Evolutionary conservation across 164 flowering plant genomes (phyloP), one percentile per base, ranked within the genome.

Genomic region (Taxillus chinensis): DNA sequence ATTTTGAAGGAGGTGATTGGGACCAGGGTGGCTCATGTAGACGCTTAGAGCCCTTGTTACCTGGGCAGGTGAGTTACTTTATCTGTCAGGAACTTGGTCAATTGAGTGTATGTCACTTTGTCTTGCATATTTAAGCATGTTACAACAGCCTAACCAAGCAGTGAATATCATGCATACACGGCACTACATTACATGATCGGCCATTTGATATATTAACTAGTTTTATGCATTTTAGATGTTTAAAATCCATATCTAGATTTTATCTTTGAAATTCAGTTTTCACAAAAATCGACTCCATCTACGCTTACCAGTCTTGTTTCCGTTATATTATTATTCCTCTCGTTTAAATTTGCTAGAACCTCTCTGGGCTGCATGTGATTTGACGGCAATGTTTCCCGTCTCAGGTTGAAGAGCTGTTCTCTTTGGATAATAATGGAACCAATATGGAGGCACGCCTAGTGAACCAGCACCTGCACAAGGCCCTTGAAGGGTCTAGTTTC

Each of bases 1-100:
- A 93, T 80, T 93, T 93, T 78, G 97, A 90, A 80, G 97, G 98
- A 61, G 97, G 99, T 74, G 97, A 93, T 59, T 93, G 99, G 99
- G 78, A 93, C 68, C 87, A 87, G 73, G 97, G 96, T 65, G 99
- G 96, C 67, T 83, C 96, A 41, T 93, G 99, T 66, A 79, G 59
- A 45, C 86, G 87, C 4, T 41, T 57, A 37, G 69, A 78, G 67
- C 97, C 99, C 68, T 70, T 90, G 69, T 59, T 52, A 17, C 76
- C 78, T 8, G 76, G 78, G 59, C 73, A 87, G 82, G 99, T 93
- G 64, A 67, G 67, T 63, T 2, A 10, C 10, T 13, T 5, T 13
- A 3, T 58, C 6, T 7, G 8, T 57, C 39, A 14, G 38, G 45
- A n/a, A 52, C 15, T 39, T 37, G 6, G 5, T 57, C 9, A n/a